These are phyloP conservation scores for Linum usitatissimum DNA, from an alignment of 345 rosid genomes.

Conservation along the genomic window DNA sequence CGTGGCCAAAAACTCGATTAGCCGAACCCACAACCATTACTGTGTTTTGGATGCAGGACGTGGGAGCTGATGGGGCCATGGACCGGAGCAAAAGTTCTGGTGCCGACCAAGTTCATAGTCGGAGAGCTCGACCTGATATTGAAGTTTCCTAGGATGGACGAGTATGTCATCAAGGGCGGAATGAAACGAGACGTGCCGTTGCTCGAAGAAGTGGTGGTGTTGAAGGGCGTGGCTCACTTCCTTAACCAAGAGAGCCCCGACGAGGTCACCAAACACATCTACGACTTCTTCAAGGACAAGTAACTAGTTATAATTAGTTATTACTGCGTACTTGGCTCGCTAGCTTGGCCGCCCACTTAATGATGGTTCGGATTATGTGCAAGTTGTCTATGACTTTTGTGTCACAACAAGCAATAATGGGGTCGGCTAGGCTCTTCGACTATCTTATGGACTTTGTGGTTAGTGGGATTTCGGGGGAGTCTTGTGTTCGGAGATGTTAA, in stretches of 20 bases:
- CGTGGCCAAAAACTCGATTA: too few relatives aligned
- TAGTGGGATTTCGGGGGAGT: too few relatives aligned
- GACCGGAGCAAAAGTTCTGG: conserved; percentile 15
- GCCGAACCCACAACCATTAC: too few relatives aligned
- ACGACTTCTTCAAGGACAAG: conserved; percentile 7
- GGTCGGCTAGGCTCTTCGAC: too few relatives aligned
- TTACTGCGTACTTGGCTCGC: too few relatives aligned
- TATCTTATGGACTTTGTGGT: too few relatives aligned
- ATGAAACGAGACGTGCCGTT: conserved; percentile 17
- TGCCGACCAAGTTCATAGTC: conserved; percentile 15
- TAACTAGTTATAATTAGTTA: too few relatives aligned
- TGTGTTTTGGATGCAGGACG: conserved; percentile 4
- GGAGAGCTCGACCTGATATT: conserved; percentile 20
- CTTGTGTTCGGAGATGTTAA: too few relatives aligned
- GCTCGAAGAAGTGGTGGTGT: conserved; percentile 2
- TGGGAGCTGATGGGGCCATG: conserved; percentile 21
- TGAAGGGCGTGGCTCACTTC: conserved; percentile 12
- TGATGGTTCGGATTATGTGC: too few relatives aligned
- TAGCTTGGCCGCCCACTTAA: too few relatives aligned
- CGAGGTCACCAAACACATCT: conserved; percentile 10
- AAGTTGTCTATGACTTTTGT: too few relatives aligned
- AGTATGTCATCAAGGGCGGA: conserved; percentile 9
- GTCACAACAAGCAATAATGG: too few relatives aligned
- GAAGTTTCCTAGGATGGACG: conserved; percentile 11
- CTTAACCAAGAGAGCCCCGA: conserved; percentile 21